Conservation (phyloP, 352 stramenopile species). For the Pythium coloratum region DNA sequence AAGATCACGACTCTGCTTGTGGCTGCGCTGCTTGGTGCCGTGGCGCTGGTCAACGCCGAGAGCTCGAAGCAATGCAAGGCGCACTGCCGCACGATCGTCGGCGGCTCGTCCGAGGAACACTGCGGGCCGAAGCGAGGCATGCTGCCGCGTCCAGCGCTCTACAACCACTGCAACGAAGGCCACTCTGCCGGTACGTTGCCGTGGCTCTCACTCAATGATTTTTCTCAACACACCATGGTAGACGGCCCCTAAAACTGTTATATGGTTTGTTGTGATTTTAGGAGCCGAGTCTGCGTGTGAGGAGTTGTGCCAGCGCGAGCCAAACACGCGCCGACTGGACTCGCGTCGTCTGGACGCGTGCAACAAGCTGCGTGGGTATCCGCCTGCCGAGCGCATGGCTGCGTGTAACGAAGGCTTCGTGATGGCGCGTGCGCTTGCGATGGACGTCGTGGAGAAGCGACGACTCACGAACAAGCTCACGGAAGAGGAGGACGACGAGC, state of each 20-base stretch:
- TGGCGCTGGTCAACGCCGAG: background rate
- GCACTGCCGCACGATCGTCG: constrained; percentile 14
- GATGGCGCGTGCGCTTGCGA: constrained; percentile 11
- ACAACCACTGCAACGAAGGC: constrained; percentile 28
- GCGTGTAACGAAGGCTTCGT: constrained; percentile 26
- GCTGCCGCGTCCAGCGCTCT: constrained; percentile 28
- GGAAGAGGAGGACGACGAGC: constrained; percentile 4
- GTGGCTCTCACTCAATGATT: background rate
- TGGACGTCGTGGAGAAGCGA: background rate
- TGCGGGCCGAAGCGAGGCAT: constrained; percentile 18
- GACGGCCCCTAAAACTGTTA: too few relatives aligned
- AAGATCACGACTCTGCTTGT: constrained; percentile 11
- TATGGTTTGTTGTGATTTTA: background rate
- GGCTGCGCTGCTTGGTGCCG: constrained; percentile 5
- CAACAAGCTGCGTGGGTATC: constrained; percentile 17
- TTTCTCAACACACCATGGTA: too few relatives aligned
- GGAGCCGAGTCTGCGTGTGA: constrained; percentile 14
- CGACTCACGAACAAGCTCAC: background rate
- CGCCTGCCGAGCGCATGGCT: constrained; percentile 17
- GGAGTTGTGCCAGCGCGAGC: background rate
- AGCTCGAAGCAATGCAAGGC: constrained; percentile 1
- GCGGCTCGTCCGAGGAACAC: constrained; percentile 12
- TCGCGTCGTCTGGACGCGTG: constrained; percentile 24
- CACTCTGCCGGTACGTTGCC: constrained; percentile 9
- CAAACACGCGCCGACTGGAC: constrained; percentile 19